Percentiles rank a stretch among this genome's conserved stretches.
These are phyloP conservation scores for Hortaea werneckii DNA, from an alignment of 2,329 filamentous ascomycete genomes.

Conservation along the genomic window DNA sequence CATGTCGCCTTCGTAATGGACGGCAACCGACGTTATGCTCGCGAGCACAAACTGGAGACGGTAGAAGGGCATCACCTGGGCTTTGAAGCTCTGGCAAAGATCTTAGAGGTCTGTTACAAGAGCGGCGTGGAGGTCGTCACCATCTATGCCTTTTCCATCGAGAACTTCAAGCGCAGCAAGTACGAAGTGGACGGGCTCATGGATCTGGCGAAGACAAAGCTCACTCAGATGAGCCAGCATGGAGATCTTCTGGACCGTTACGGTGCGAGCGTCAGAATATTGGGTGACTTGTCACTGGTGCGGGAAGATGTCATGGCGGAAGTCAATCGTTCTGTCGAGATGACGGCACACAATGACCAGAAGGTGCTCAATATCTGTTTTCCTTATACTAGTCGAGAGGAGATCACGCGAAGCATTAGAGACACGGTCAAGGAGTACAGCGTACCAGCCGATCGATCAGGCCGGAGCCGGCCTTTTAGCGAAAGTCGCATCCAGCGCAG, in stretches of 20 bases:
- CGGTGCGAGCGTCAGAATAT: constrained; percentile 72
- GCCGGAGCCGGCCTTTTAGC: constrained; percentile 48
- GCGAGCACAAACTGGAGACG: constrained; percentile 84
- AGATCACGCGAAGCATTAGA: constrained; percentile 84
- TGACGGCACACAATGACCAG: constrained; percentile 75
- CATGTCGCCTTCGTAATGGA: constrained; percentile 99
- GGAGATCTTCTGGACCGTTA: constrained; percentile 89
- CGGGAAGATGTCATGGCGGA: constrained; percentile 80
- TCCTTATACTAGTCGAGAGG: constrained; percentile 89
- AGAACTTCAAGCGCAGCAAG: constrained; percentile 95
- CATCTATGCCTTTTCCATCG: constrained; percentile 96
- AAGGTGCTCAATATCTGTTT: constrained; percentile 89
- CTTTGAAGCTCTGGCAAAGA: constrained; percentile 88
- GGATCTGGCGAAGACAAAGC: constrained; percentile 93
- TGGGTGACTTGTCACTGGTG: constrained; percentile 76
- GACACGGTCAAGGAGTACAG: constrained; percentile 82
- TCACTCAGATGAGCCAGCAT: constrained; percentile 83
- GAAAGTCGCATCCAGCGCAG: constrained; percentile 79
- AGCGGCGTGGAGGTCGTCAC: constrained; percentile 93
- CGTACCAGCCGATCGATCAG: constrained; percentile 32
- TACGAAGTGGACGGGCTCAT: constrained; percentile 95
- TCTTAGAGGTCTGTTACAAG: constrained; percentile 97
- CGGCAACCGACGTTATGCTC: constrained; percentile 86
- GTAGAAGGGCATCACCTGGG: constrained; percentile 92
- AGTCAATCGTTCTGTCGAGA: constrained; percentile 72